Evolutionary conservation across 2,329 filamentous ascomycete genomes (phyloP).

Genomic region (Aspergillus brunneoviolaceus): DNA sequence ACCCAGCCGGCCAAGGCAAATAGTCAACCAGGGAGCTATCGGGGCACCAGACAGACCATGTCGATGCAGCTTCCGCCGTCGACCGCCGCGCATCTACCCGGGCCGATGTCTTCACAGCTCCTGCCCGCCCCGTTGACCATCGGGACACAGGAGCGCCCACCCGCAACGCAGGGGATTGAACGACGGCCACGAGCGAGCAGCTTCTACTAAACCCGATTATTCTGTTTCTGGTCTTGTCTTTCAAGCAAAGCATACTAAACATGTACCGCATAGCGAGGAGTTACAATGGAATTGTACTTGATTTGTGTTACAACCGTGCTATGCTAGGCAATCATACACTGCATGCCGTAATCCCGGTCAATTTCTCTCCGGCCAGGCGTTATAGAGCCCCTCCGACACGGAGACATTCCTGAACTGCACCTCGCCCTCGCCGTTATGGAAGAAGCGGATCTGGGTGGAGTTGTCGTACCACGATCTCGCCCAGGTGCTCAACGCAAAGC

Average conservation of each 20-base stretch:
- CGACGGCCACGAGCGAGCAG: neutral
- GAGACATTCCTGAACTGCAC: conserved; percentile 16
- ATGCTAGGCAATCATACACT: neutral
- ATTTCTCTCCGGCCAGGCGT: conserved; percentile 19
- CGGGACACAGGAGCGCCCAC: neutral
- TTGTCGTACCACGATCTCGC: conserved; percentile 22
- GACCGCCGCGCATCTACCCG: neutral
- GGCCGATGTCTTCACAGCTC: neutral
- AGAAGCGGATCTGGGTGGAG: conserved; percentile 20
- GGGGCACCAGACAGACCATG: neutral
- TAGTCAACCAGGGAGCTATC: neutral
- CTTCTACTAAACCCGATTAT: neutral
- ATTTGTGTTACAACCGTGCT: too few species aligned
- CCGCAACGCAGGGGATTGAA: neutral
- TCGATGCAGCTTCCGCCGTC: neutral
- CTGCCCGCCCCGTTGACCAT: neutral
- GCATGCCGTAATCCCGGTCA: neutral
- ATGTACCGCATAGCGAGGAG: too few species aligned
- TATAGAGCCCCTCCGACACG: conserved; percentile 20
- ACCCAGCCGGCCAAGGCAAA: neutral
- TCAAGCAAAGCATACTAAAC: too few species aligned
- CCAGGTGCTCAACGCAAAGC: conserved; percentile 22
- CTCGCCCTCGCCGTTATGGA: conserved; percentile 19
- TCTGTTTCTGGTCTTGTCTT: too few species aligned
- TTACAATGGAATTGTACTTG: too few species aligned